Base-by-base conservation (phyloP, 305 asterid species). In the Fraxinus ornus region DNA sequence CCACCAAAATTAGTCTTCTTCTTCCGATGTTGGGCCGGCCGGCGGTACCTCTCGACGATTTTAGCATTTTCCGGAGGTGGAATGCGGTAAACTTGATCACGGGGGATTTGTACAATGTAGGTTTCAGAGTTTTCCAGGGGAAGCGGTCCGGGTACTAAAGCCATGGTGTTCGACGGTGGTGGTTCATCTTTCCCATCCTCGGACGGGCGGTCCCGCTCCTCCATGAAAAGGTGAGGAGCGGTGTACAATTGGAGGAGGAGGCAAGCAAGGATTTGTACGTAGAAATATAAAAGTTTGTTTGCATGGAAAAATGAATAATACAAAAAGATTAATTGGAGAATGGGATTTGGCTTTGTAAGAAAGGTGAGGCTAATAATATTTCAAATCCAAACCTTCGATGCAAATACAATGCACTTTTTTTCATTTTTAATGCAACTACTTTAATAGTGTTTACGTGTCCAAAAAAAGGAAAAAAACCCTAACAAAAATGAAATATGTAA, bases 1-100 rank as follows among this genome's bases (percentile, higher is more conserved):
- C 80, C 79, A 6, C 84, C 78, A 57, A 5, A 35, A 0, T 7
- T 64, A 19, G 15, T 83, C 5, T 77, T 78, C 6, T 85, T 81
- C 2, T 77, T 55, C 5, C 21, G 30, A 0, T n/a, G 76, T 6
- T 76, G 85, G 22, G 36, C n/a, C 2, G 36, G 73, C 73, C 84
- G 88, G 5, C 39, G 64, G 70, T 83, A 86, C 41, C 81, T 47
- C 76, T 92, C 93, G 1, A 88, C 83, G 39, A 91, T 87, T 72
- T 57, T 81, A 49, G 97, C 95, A 82, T 94, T 89, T 35, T 94
- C 97, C 4, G 97, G 91, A 0, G 97, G 95, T 0, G 98, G 98
- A 10, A 92, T 76, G 35, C 97, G 97, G 87, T 92, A 92, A 62
- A 94, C 88, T 80, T 90, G 93, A 66, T 94, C 94, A 10, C 92